phyloP scores from a whole-genome alignment of 306 rosid species.

The Rubus parviflorus region DNA sequence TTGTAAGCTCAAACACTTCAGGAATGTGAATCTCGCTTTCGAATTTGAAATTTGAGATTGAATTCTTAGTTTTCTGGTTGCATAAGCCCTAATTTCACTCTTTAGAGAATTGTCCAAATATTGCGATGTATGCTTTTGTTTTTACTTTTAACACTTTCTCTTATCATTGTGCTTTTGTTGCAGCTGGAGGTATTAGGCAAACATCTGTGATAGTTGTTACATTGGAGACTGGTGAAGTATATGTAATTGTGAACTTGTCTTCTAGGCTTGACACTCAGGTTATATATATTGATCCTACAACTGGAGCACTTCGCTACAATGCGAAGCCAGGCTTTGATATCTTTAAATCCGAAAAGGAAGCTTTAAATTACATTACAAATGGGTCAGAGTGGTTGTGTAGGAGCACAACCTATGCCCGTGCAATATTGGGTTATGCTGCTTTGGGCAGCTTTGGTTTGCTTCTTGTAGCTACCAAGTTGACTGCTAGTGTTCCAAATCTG shows the following conservation, averaged over 20 bases:
- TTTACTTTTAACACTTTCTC: no score
- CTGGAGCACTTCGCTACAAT: conserved; percentile 68
- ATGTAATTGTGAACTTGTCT: conserved; percentile 58
- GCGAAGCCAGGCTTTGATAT: conserved; percentile 61
- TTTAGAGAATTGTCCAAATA: no score
- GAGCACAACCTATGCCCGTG: conserved; percentile 52
- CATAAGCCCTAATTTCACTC: not conserved
- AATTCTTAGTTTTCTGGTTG: not conserved
- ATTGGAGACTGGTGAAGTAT: conserved; percentile 78
- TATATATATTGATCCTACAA: conserved; percentile 86
- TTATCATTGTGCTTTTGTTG: not conserved
- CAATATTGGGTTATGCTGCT: conserved; percentile 84
- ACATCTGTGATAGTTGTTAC: conserved; percentile 74
- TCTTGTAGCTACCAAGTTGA: conserved; percentile 75
- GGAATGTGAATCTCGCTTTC: not conserved
- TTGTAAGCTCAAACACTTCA: not conserved
- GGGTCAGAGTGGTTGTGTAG: conserved; percentile 60
- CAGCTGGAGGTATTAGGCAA: conserved; percentile 44
- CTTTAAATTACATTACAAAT: conserved; percentile 57
- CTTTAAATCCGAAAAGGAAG: conserved; percentile 70
- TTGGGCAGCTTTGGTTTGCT: conserved; percentile 75
- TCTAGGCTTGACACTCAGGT: conserved; percentile 71
- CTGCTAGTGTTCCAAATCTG: conserved; percentile 55
- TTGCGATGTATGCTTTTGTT: no score
- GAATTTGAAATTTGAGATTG: not conserved